phyloP scores from a whole-genome alignment of 1,284 basidiomycete species.

The Lignosus rhinocerotis region DNA sequence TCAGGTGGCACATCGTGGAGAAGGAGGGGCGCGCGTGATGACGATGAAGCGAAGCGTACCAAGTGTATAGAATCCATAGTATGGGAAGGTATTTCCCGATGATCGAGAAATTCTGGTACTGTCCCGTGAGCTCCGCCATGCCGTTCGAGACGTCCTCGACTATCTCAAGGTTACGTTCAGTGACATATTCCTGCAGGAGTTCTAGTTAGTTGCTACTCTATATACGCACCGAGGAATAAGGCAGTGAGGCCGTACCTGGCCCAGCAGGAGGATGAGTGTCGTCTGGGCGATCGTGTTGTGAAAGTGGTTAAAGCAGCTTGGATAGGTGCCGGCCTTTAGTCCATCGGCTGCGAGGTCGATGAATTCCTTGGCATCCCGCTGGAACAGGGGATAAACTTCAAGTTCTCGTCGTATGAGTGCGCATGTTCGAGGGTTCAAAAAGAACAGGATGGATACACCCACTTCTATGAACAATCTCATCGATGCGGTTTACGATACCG shows the following conservation, averaged over 20 bases:
- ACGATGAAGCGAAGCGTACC: slow-evolving; percentile 19
- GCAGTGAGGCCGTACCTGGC: slow-evolving; percentile 26
- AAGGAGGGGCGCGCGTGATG: not conserved
- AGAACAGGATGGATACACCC: slow-evolving; percentile 1
- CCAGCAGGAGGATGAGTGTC: slow-evolving; percentile 34
- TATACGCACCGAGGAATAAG: not conserved
- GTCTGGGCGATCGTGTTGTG: slow-evolving; percentile 31
- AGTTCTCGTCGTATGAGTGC: not conserved
- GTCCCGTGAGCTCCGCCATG: slow-evolving; percentile 37
- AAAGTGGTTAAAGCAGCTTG: slow-evolving; percentile 23
- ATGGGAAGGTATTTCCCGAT: slow-evolving; percentile 29
- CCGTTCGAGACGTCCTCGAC: slow-evolving; percentile 35
- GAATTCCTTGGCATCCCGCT: slow-evolving; percentile 21
- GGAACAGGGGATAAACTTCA: slow-evolving; percentile 26
- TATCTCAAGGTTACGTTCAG: slow-evolving; percentile 27
- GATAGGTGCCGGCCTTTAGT: slow-evolving; percentile 11
- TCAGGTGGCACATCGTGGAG: not conserved
- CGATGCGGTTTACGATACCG: slow-evolving; percentile 26
- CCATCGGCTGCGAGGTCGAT: slow-evolving; percentile 16
- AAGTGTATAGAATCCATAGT: slow-evolving; percentile 32
- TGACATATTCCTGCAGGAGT: slow-evolving; percentile 29
- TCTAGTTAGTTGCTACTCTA: not conserved
- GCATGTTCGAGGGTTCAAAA: not conserved
- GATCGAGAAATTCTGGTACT: slow-evolving; percentile 31
- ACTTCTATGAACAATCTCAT: slow-evolving; percentile 27